Percentiles rank a stretch among this genome's conserved stretches.
These are phyloP conservation scores for Vachellia collinsii DNA, from an alignment of 306 rosid genomes.

Conservation along the genomic window DNA sequence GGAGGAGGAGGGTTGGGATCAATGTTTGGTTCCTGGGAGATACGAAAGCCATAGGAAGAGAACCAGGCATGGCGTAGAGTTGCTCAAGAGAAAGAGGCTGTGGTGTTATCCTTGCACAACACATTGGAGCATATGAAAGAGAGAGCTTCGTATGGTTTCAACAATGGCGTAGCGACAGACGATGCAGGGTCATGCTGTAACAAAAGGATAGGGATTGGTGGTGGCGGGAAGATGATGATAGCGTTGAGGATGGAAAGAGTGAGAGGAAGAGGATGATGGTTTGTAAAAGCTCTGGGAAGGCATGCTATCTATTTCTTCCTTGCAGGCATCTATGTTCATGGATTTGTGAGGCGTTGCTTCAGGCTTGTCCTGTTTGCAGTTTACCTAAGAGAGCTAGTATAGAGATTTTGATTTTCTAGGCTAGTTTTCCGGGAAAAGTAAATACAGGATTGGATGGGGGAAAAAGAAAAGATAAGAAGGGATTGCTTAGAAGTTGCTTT, in stretches of 20 bases:
- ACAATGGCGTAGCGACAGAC: too few species aligned
- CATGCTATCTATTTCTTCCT: constrained; percentile 72
- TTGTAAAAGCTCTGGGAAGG: constrained; percentile 58
- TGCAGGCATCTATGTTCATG: constrained; percentile 90
- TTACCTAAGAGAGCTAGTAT: constrained; percentile 65
- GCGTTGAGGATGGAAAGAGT: constrained; percentile 17
- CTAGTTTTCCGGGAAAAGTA: constrained; percentile 45
- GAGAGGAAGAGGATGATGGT: constrained; percentile 34
- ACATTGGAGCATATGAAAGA: constrained; percentile 61
- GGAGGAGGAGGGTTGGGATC: too few species aligned
- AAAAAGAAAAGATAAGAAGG: background rate
- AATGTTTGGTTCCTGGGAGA: too few species aligned
- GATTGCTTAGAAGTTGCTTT: constrained; percentile 4
- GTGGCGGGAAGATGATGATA: background rate
- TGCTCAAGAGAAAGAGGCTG: constrained; percentile 65
- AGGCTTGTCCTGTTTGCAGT: constrained; percentile 73
- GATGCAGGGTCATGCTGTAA: constrained; percentile 76
- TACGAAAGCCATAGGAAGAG: constrained; percentile 61
- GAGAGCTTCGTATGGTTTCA: constrained; percentile 32
- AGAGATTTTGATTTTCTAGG: constrained; percentile 75
- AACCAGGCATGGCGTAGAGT: constrained; percentile 58
- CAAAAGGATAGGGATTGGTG: too few species aligned
- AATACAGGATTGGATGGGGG: background rate
- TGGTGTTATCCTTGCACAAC: constrained; percentile 50
- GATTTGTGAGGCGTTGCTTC: constrained; percentile 62